Percentiles rank a stretch among this genome's conserved stretches.
Evolutionary conservation across 371 early-diverging fungal genomes (phyloP).

Genomic region (Aphelidium insulamus): DNA sequence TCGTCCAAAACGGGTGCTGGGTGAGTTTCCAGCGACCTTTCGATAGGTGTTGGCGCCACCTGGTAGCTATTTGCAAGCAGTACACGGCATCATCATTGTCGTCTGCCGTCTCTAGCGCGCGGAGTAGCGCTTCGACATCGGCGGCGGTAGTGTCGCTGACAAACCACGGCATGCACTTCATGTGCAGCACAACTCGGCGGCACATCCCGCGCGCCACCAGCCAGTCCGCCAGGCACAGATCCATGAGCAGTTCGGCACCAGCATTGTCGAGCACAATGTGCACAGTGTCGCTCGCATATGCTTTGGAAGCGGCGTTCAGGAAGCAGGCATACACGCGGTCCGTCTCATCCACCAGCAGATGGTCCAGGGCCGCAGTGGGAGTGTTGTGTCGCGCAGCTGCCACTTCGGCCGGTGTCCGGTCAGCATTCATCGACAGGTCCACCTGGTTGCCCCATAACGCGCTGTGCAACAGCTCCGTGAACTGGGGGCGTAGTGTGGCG

Average conservation of each 20-base stretch:
- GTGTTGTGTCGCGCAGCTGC: neutral
- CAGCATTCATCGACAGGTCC: slow-evolving; percentile 53
- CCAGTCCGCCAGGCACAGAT: slow-evolving; percentile 69
- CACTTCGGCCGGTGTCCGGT: slow-evolving; percentile 41
- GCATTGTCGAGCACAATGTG: slow-evolving; percentile 70
- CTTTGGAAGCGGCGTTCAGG: neutral
- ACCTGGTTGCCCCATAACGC: slow-evolving; percentile 78
- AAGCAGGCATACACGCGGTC: neutral
- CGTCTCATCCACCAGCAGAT: neutral
- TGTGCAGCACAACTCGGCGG: slow-evolving; percentile 45
- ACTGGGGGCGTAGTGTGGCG: too few species aligned
- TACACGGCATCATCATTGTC: slow-evolving; percentile 16
- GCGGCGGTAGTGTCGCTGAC: slow-evolving; percentile 60
- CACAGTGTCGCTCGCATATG: slow-evolving; percentile 8
- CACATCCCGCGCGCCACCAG: slow-evolving; percentile 46
- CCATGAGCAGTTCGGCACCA: slow-evolving; percentile 75
- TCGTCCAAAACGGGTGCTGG: slow-evolving; percentile 61
- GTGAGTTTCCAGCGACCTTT: slow-evolving; percentile 32
- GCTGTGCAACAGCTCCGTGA: slow-evolving; percentile 41
- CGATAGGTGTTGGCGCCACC: slow-evolving; percentile 39
- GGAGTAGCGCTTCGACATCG: slow-evolving; percentile 49
- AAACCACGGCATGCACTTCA: slow-evolving; percentile 80
- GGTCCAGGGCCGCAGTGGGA: neutral
- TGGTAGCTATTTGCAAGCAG: slow-evolving; percentile 26
- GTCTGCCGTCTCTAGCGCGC: slow-evolving; percentile 8